Base-by-base conservation (phyloP, 1,284 basidiomycete species). In the Trichosporon faecale region DNA sequence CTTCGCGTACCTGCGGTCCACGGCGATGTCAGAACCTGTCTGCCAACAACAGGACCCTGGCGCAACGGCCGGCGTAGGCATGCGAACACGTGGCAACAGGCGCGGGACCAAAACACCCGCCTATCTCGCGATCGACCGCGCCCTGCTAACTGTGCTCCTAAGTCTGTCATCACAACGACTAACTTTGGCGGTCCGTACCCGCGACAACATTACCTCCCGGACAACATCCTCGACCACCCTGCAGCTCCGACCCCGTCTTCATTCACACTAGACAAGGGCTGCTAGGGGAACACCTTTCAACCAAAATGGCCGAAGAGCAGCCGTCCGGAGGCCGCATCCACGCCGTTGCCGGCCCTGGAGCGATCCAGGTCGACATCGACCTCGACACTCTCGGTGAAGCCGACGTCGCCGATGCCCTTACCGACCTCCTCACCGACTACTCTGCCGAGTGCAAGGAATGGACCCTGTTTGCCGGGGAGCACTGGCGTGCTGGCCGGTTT, bases 401-500 rank as follows among this genome's bases (percentile, higher is more conserved):
- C 27, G 79, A 80, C 64, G 75, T 76, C 8, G 80, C 81, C 31
- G 79, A 79, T 61, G 78, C 80, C 65, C 79, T 82, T n/a, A 77
- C 81, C 2, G 76, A 81, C 66, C 75, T 84, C 61, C 72, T 85
- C 61, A 70, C 73, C 18, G 79, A 83, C 61, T 79, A 81, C 65
- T 68, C 69, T 49, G 82, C 83, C 21, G 80, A 82, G 72, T 81
- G 80, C 61, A 80, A 81, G 69, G 79, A 81, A 61, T 85, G 84
- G 84, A 80, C 81, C 3, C 60, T 79, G 31, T 76, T 84, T 33
- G 83, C 83, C 3, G 77, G 80, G 35, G 84, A 85, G 73, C 82
- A 84, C 70, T 80, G 82, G 75, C 76, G 77, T 66, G 75, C 78
- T 23, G 78, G 76, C 0, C 72, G 80, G 40, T 76, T 74, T 72